phyloP scores from a whole-genome alignment of 225 moss, liverwort and hornwort genomes.

The Pleurozium schreberi region DNA sequence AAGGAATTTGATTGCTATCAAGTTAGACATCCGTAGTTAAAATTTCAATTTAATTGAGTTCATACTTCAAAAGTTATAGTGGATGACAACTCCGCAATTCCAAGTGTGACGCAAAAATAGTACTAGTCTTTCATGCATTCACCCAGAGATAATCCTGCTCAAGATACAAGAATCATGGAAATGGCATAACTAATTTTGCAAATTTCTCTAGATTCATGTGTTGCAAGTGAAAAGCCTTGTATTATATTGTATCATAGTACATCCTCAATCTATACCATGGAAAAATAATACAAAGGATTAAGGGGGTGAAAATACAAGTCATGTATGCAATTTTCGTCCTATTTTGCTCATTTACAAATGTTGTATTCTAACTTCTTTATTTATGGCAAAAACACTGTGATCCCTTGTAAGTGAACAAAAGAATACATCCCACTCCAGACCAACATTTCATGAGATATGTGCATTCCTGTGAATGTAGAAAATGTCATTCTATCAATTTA shows the following conservation, averaged over 20 bases:
- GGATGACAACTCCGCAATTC: too few relatives aligned
- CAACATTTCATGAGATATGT: background rate
- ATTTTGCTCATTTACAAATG: background rate
- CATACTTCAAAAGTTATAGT: too few relatives aligned
- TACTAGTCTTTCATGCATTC: too few relatives aligned
- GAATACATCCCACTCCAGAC: background rate
- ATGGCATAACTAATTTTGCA: background rate
- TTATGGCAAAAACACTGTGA: accelerated
- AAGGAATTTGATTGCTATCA: too few relatives aligned
- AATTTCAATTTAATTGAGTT: too few relatives aligned
- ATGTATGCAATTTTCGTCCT: background rate
- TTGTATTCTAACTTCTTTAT: background rate
- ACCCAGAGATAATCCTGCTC: background rate
- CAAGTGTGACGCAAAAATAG: too few relatives aligned
- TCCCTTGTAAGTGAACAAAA: background rate
- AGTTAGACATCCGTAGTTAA: too few relatives aligned
- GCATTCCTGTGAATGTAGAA: background rate
- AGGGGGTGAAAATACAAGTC: background rate
- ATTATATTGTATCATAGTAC: background rate
- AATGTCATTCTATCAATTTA: background rate
- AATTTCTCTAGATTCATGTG: background rate
- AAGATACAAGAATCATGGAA: background rate
- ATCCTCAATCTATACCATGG: background rate
- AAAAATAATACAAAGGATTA: background rate
- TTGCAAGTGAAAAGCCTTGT: background rate